Base-by-base conservation (phyloP, 2,329 filamentous ascomycete species). In the Hirsutella thompsonii region DNA sequence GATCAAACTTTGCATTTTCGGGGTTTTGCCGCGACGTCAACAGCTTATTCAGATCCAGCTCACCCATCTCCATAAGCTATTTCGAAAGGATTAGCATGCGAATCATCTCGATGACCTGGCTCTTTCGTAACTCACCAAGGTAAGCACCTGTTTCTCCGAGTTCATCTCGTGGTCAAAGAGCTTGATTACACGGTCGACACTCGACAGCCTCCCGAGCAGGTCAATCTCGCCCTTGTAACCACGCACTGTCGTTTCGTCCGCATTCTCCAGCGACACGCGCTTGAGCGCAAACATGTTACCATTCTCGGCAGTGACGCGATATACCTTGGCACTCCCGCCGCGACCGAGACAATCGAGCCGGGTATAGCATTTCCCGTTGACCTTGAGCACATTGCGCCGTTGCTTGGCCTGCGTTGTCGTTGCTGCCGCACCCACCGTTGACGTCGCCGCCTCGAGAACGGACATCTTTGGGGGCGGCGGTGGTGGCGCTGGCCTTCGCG, bases 211-310 rank as follows among this genome's bases (percentile, higher is more conserved):
- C 49, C 79, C 79, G 18, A 98, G 68, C 13, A 98, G 69, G 52
- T 95, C 89, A 44, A 98, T 98, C 60, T 98, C 92, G 41, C 90
- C 90, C 59, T 93, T 92, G 67, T 85, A 96, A 1, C 90, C 90
- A 43, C 76, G 74, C 40, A 98, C 77, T 1, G 86, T 85, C 20
- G 72, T 68, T 49, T 92, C 86, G 55, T 98, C 90, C 21, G 87
- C 84, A 52, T 90, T 83, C 55, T 94, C 88, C 8, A 96, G 70
- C 40, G 90, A 86, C 20, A 98, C 92, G 38, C 87, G 75, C 64
- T 98, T 98, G 49, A 98, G 64, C 1, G 92, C 92, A 61, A 94
- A 89, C 61, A 94, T 86, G 58, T 89, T 93, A 54, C 87, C 89
- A 55, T 95, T 96, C 59, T 98, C 92, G 0, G 92, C 90, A 69